Evolutionary conservation across 352 stramenopile species (phyloP), one percentile per base, ranked within the genome.

Genomic region (Globisporangium megalacanthum): DNA sequence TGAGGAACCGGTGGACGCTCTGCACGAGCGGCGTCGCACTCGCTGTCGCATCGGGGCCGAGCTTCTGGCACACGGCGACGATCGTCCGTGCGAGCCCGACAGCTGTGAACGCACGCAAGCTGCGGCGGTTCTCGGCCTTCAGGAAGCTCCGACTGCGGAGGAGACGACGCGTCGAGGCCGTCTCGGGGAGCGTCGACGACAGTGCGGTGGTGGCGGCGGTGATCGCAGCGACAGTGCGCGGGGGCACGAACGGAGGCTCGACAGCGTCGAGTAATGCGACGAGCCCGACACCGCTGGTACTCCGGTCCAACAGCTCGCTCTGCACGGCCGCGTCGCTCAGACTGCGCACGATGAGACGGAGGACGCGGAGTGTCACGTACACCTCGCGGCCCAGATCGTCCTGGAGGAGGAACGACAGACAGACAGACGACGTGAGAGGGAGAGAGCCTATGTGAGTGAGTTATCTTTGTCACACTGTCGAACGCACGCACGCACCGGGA

Each of bases 311-410:
- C 3, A 92, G 61, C n/a, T 89, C 60, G 19, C 69, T 69, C 44
- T 79, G 70, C 4, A 89, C 54, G 4, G 54, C 60, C 0, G 68
- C 50, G 13, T 92, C 79, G 35, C 62, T 76, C n/a, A 89, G 52
- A 7, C 67, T 80, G 52, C 77, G 79, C 9, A 89, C 58, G 11
- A 88, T 68, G 45, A 89, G 74, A 15, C 82, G 66, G 33, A 92
- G 52, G 39, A 89, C 70, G 6, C 82, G 77, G 33, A 88, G 62
- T 3, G 80, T 69, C 14, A 92, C 77, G 58, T 92, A 89, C 29
- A 92, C 78, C 39, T 92, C 82, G 4, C 75, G 73, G 9, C 70
- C 82, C 11, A 92, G 64, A 37, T 89, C 82, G 29, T 81, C 73
- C 80, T 91, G 25, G 39, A 35, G 19, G 11, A 11, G 7, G 13